phyloP scores from a whole-genome alignment of 1,139 yeast genomes.

The Nakaseomyces nivariensis region DNA sequence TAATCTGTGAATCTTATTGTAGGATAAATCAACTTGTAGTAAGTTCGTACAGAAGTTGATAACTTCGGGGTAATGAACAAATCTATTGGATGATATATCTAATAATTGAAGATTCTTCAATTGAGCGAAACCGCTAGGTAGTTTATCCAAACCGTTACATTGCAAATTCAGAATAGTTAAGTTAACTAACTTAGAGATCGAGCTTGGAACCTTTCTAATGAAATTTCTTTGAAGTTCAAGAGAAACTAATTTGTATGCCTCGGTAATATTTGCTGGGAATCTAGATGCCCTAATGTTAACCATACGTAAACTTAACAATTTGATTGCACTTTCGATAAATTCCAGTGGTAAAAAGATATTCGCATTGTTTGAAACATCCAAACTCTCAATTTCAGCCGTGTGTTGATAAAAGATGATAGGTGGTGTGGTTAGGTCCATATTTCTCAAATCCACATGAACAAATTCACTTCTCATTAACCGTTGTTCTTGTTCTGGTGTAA shows the following conservation, averaged over 20 bases:
- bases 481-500: constrained; percentile 59
- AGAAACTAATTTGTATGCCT: constrained; percentile 57
- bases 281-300: constrained; percentile 63
- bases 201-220: constrained; percentile 51
- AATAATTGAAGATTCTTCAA: constrained; percentile 48
- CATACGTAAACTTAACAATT: constrained; percentile 56
- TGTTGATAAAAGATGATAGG: constrained; percentile 77
- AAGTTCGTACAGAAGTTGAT: constrained; percentile 54
- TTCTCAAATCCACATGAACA: constrained; percentile 64
- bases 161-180: constrained; percentile 53
- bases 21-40: constrained; percentile 67
- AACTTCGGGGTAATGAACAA: constrained; percentile 58
- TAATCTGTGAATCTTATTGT: constrained; percentile 54
- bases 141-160: constrained; percentile 56
- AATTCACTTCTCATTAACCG: constrained; percentile 51
- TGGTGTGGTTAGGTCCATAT: constrained; percentile 70
- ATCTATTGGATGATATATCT: constrained; percentile 74
- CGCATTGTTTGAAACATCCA: constrained; percentile 83
- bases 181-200: constrained; percentile 43
- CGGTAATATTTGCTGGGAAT: constrained; percentile 65
- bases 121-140: constrained; percentile 56
- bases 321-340: constrained; percentile 74
- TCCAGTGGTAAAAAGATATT: constrained; percentile 76
- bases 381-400: constrained; percentile 69
- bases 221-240: constrained; percentile 75